Percentiles rank a stretch among this genome's conserved stretches.
Evolutionary conservation across 208 protist species (phyloP).

Genomic region (Wallacemonas collosoma): DNA sequence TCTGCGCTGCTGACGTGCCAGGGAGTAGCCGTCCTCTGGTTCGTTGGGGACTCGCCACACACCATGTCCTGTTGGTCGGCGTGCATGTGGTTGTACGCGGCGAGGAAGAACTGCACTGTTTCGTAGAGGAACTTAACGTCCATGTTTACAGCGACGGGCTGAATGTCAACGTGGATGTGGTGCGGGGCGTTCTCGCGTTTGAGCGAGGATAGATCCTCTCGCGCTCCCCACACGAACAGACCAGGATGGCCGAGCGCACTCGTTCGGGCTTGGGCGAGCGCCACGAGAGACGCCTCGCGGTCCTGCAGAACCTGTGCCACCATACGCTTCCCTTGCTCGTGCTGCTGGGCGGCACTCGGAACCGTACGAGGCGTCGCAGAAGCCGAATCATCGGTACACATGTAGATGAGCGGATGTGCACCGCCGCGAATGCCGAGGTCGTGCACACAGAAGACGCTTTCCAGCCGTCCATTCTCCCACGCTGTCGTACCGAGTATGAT

Average conservation of each 20-base stretch:
- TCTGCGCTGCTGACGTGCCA: not conserved
- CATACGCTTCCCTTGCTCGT: slow-evolving; percentile 3
- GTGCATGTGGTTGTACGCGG: slow-evolving; percentile 7
- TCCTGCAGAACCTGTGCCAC: slow-evolving; percentile 9
- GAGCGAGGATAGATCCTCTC: not conserved
- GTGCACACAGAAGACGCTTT: slow-evolving; percentile 15
- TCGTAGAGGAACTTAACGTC: slow-evolving; percentile 27
- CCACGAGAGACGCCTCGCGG: not conserved
- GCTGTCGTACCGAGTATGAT: not conserved
- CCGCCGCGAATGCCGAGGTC: slow-evolving; percentile 5
- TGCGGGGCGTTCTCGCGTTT: slow-evolving; percentile 10
- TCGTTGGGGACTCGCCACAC: not conserved
- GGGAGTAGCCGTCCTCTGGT: not conserved
- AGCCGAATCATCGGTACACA: slow-evolving; percentile 1
- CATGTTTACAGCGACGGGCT: slow-evolving; percentile 27
- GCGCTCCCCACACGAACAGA: slow-evolving; percentile 1
- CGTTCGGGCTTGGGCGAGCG: not conserved
- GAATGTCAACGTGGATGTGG: slow-evolving; percentile 21
- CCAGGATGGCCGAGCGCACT: not conserved
- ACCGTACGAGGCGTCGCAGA: not conserved
- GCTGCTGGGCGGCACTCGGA: not conserved
- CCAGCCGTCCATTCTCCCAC: slow-evolving; percentile 4
- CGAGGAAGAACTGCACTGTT: slow-evolving; percentile 26
- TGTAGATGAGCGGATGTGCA: not conserved
- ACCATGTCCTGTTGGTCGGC: not conserved